These are phyloP conservation scores for Coemansia sp. DNA, from an alignment of 192 early-diverging fungal genomes.

Conservation along the genomic window DNA sequence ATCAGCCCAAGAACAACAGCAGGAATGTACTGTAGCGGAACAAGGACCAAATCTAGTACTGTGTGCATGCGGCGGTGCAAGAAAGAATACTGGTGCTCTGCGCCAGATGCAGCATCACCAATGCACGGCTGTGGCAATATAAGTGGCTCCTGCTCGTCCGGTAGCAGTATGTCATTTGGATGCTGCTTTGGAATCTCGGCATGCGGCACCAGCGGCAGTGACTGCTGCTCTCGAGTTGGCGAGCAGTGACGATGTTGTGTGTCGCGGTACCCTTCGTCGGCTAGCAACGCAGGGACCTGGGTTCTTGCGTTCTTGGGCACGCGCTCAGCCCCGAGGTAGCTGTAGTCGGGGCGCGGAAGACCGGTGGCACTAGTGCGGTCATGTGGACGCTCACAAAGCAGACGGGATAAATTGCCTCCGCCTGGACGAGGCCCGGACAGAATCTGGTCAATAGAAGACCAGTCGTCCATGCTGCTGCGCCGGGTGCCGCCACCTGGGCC, in stretches of 20 bases:
- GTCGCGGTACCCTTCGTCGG: background rate
- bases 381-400: constrained; percentile 35
- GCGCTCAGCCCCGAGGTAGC: constrained; percentile 27
- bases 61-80: constrained; percentile 33
- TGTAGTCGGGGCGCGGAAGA: constrained; percentile 32
- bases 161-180: constrained; percentile 2
- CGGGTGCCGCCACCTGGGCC: constrained; percentile 12
- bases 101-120: constrained; percentile 2
- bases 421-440: constrained; percentile 20
- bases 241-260: background rate
- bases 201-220: constrained; percentile 12
- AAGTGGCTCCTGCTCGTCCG: constrained; percentile 16
- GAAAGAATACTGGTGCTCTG: constrained; percentile 10
- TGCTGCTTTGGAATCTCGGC: constrained; percentile 11
- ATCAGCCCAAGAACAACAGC: constrained; percentile 88
- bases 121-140: constrained; percentile 10
- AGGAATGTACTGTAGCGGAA: constrained; percentile 72
- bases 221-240: constrained; percentile 1
- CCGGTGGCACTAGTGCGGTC: background rate
- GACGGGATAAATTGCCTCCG: constrained; percentile 34
- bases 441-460: constrained; percentile 45
- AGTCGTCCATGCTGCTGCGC: constrained; percentile 33
- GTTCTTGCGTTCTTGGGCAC: constrained; percentile 45
- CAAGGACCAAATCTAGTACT: constrained; percentile 19
- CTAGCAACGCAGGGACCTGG: background rate